Base-by-base conservation (phyloP, 208 protist genomes). In the Balamuthia mandrillaris region DNA sequence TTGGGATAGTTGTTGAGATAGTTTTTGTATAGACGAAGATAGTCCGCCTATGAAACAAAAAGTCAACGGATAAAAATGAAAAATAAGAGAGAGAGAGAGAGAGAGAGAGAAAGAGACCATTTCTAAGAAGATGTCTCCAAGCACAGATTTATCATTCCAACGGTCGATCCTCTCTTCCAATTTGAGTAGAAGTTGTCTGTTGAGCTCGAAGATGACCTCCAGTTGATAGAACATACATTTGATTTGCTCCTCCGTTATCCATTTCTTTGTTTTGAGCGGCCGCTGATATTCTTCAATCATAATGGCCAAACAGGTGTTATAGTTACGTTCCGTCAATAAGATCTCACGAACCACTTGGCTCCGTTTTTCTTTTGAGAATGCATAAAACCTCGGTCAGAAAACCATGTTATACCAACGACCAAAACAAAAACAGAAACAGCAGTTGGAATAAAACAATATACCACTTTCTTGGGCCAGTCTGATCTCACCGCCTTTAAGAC, bases 241-340 rank as follows among this genome's bases (percentile, higher is more conserved):
- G 24, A 60, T 27, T 60, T 60, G 52, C 29, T 60, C 52, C 29
- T 60, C 52, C 3, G 52, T 60, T n/a, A 60, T 60, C 52, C 52
- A 60, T 27, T 60, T 60, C 52, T 60, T 60, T 60, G 24, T 60
- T 21, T 61, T 37, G 49, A 81, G 72, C 12, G 72, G 72, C 21
- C 29, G 49, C 72, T 81, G 72, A 41, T 81, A 81, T 21, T 81
- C 72, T 31, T 81, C 47, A 37, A 81, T 81, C n/a, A 81, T 35
- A 18, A 41, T 51, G 1, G 72, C 42, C 6, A 81, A 51, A 14
- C 47, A 54, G 45, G 31, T 49, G 33, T 63, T 81, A 51, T 81
- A 81, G 72, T 81, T 81, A 5, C 72, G 45, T 37, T 81, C 72
- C 52, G 72, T 81, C n/a, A 51, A 63, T 18, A 81, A 24, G 18